Evolutionary conservation across 345 rosid species (phyloP).

Genomic region (Excoecaria agallocha): DNA sequence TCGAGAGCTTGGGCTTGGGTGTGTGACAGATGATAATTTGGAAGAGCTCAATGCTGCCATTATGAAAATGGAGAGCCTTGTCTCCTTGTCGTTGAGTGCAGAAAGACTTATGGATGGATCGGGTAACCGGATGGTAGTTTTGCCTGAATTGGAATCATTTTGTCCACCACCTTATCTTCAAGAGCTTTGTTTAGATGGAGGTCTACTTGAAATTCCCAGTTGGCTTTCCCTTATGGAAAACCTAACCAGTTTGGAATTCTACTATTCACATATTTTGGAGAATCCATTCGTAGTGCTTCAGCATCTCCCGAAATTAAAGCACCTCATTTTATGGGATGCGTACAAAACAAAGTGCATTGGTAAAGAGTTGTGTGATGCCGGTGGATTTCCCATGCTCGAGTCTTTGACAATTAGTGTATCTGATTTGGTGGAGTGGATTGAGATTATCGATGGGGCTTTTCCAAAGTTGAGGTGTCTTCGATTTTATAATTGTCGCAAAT

Average conservation of each 20-base stretch:
- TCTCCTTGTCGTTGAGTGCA: constrained; percentile 1
- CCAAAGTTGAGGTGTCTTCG: background rate
- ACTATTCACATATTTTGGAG: background rate
- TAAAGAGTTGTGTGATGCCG: background rate
- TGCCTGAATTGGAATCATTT: constrained; percentile 10
- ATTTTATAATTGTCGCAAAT: rapidly evolving
- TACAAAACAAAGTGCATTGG: too few species aligned
- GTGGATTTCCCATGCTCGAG: constrained; percentile 7
- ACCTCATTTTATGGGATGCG: too few species aligned
- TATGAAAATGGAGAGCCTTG: constrained; percentile 3
- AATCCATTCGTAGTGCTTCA: background rate
- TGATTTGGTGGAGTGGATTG: background rate
- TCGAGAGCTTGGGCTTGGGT: background rate
- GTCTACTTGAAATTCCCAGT: background rate
- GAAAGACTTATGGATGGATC: background rate
- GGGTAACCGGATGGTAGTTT: background rate
- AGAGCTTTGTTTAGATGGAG: too few species aligned
- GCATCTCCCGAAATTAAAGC: background rate
- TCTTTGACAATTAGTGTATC: background rate
- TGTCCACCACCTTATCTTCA: background rate
- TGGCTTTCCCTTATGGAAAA: background rate
- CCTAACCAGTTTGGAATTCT: background rate
- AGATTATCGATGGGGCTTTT: background rate
- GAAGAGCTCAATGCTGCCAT: background rate
- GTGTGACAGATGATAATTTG: constrained; percentile 10